Evolutionary conservation across 2,329 filamentous ascomycete genomes (phyloP).

Genomic region (Hortaea werneckii): DNA sequence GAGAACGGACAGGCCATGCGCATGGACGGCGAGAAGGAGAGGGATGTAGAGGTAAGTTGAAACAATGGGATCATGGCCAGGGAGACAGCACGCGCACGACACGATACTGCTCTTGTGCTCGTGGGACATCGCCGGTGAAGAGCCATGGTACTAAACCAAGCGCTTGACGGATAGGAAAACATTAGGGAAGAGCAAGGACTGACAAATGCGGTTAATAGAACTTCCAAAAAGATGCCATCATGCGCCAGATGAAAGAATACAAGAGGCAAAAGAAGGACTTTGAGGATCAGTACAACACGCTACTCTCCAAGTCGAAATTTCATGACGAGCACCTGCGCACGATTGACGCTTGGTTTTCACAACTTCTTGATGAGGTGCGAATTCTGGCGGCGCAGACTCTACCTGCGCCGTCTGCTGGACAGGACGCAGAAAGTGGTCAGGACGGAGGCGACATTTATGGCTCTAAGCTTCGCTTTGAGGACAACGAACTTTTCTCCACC

Average conservation of each 20-base stretch:
- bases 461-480: constrained; percentile 43
- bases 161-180: no score
- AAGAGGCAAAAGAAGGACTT: constrained; percentile 78
- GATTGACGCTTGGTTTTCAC: constrained; percentile 87
- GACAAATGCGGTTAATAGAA: constrained; percentile 42
- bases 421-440: constrained; percentile 19
- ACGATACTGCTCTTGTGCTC: no score
- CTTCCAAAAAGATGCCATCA: constrained; percentile 92
- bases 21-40: constrained; percentile 55
- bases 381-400: constrained; percentile 30
- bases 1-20: constrained; percentile 66
- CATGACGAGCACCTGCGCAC: constrained; percentile 89
- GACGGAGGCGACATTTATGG: constrained; percentile 35
- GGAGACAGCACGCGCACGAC: background rate
- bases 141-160: no score
- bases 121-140: no score
- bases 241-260: constrained; percentile 95
- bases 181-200: no score
- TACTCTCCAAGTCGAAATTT: constrained; percentile 66
- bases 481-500: constrained; percentile 57
- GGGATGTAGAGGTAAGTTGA: constrained; percentile 61
- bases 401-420: constrained; percentile 19
- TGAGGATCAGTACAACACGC: constrained; percentile 69
- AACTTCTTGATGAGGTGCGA: constrained; percentile 48
- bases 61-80: constrained; percentile 9